phyloP scores from a whole-genome alignment of 495 filamentous ascomycete species.

The Podospora conica region DNA sequence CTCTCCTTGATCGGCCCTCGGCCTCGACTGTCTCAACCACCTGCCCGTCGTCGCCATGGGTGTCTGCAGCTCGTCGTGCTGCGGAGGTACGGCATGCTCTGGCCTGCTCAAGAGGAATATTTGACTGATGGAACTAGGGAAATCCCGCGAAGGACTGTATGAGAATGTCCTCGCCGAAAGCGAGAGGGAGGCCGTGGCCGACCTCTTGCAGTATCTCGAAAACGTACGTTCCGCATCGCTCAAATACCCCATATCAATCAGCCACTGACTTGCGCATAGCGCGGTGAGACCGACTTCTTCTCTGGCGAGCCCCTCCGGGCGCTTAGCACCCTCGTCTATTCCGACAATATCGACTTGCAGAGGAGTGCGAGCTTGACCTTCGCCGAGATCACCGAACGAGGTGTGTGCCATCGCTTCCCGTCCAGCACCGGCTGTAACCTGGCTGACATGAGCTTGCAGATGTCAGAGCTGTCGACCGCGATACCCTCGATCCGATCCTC shows the following conservation, averaged over 20 bases:
- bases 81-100: constrained; percentile 28
- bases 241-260: constrained; percentile 2
- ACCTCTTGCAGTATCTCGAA: constrained; percentile 90
- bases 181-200: constrained; percentile 94
- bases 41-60: constrained; percentile 31
- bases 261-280: constrained; percentile 46
- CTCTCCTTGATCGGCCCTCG: constrained; percentile 5
- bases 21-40: constrained; percentile 11
- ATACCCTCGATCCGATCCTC: constrained; percentile 92
- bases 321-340: constrained; percentile 91
- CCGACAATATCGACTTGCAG: constrained; percentile 97
- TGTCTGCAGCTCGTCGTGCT: constrained; percentile 37
- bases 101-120: neutral
- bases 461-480: constrained; percentile 90
- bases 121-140: constrained; percentile 46
- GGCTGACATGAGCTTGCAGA: constrained; percentile 49
- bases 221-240: constrained; percentile 56
- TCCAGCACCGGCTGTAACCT: neutral
- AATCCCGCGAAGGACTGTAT: constrained; percentile 87
- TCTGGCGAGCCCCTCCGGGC: constrained; percentile 92
- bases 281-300: constrained; percentile 96
- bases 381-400: constrained; percentile 97
- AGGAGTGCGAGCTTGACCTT: constrained; percentile 97
- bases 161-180: constrained; percentile 93
- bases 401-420: constrained; percentile 45